Evolutionary conservation across 192 early-diverging fungal genomes (phyloP).

Genomic region (Haplosporangium gracile): DNA sequence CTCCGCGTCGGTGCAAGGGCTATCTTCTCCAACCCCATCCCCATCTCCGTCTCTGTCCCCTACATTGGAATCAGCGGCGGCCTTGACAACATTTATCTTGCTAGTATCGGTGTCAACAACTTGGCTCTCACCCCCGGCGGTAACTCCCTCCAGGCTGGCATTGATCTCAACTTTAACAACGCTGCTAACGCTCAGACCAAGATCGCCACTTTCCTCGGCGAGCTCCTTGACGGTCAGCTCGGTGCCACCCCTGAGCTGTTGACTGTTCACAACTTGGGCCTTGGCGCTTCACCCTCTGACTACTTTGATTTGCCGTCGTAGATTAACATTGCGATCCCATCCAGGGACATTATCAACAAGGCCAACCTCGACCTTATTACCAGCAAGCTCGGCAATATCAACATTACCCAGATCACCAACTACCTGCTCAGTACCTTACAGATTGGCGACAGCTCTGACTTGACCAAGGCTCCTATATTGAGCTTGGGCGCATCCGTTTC

Average conservation of each 20-base stretch:
- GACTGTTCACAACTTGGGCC: constrained; percentile 5
- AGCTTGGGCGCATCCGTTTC: constrained; percentile 16
- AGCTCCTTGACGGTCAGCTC: constrained; percentile 11
- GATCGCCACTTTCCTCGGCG: constrained; percentile 8
- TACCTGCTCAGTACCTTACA: constrained; percentile 20
- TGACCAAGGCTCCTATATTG: constrained; percentile 27
- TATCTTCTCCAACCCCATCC: constrained; percentile 16
- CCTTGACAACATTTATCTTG: constrained; percentile 9
- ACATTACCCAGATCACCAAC: constrained; percentile 1
- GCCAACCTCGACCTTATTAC: constrained; percentile 2
- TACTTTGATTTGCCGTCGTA: constrained; percentile 14
- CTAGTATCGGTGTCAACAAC: constrained; percentile 2
- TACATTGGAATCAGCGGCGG: constrained; percentile 15
- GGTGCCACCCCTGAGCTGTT: constrained; percentile 9
- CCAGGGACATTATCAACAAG: constrained; percentile 14
- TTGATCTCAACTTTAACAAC: constrained; percentile 18
- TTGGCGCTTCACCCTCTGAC: constrained; percentile 8
- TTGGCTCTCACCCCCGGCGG: constrained; percentile 3
- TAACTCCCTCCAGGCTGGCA: constrained; percentile 4
- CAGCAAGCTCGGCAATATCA: constrained; percentile 11
- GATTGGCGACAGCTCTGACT: constrained; percentile 20
- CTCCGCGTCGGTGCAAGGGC: constrained; percentile 23
- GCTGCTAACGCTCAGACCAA: constrained; percentile 10
- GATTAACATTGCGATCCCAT: constrained; percentile 12
- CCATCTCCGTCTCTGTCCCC: constrained; percentile 9